Conservation (phyloP, 1,284 basidiomycete genomes). For the Cerioporus squamosus region DNA sequence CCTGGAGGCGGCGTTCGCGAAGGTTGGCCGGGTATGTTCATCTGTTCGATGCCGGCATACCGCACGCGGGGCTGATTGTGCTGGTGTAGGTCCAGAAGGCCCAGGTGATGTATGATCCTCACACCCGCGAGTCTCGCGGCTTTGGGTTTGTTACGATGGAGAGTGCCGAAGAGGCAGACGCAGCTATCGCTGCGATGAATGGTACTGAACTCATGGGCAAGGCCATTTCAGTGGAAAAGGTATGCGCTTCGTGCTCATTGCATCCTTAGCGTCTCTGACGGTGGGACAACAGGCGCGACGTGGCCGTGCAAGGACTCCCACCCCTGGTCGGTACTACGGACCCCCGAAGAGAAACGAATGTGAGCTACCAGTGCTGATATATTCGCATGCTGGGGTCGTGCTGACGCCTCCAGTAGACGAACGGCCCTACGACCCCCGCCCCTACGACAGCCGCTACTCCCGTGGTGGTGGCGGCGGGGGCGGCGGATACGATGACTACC, state of each 20-base stretch:
- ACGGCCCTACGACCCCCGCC: constrained; percentile 79
- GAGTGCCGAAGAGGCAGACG: constrained; percentile 84
- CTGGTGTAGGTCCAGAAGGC: constrained; percentile 78
- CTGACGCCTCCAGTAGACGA: constrained; percentile 48
- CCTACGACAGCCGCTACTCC: constrained; percentile 79
- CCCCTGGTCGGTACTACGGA: constrained; percentile 93
- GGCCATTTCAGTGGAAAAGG: constrained; percentile 86
- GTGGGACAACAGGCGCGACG: constrained; percentile 75
- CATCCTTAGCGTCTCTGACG: constrained; percentile 4
- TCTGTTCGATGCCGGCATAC: neutral
- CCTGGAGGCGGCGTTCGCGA: constrained; percentile 87
- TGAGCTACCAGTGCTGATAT: constrained; percentile 30
- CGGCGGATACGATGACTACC: constrained; percentile 31
- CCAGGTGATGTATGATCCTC: constrained; percentile 97
- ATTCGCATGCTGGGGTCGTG: neutral
- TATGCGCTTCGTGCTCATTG: constrained; percentile 38
- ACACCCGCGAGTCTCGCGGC: constrained; percentile 93
- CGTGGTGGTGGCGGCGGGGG: constrained; percentile 44
- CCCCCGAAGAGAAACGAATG: constrained; percentile 81
- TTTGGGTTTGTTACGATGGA: constrained; percentile 99
- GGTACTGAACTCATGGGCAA: constrained; percentile 88
- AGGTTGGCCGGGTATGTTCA: constrained; percentile 83
- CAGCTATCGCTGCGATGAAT: constrained; percentile 85
- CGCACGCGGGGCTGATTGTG: neutral
- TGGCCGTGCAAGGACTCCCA: constrained; percentile 92